Conservation (phyloP, 257 asterid genomes). For the Solanum sejunctum region DNA sequence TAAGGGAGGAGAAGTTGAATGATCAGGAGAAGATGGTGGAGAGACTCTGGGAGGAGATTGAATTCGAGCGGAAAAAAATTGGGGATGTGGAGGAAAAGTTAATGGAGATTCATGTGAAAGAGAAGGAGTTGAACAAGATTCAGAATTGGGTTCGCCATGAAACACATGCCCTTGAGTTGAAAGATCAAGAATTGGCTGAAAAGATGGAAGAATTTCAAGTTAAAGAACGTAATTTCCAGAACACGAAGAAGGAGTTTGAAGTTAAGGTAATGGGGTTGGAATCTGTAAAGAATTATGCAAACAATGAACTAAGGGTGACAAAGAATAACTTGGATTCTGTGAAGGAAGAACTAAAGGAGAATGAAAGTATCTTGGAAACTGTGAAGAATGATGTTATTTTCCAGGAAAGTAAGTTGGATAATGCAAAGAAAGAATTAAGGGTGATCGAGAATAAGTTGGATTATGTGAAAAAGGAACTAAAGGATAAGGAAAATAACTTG, state of each 20-base stretch:
- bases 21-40: slow-evolving; percentile 7
- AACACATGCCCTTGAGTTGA: neutral
- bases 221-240: neutral
- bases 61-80: neutral
- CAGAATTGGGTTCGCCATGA: neutral
- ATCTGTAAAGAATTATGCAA: neutral
- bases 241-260: neutral
- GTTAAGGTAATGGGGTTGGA: neutral
- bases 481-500: neutral
- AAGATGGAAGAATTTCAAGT: neutral
- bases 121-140: neutral
- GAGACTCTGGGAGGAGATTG: neutral
- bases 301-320: neutral
- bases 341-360: neutral
- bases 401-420: neutral
- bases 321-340: neutral
- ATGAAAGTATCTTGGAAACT: neutral
- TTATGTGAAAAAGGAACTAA: neutral
- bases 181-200: neutral
- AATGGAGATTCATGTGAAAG: neutral
- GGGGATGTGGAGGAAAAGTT: slow-evolving; percentile 2
- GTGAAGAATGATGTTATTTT: neutral
- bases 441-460: neutral
- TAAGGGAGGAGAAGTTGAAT: slow-evolving; percentile 1
- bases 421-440: neutral